These are phyloP conservation scores for Blumeria hordei DNA, from an alignment of 2,329 filamentous ascomycete species.

Conservation along the genomic window DNA sequence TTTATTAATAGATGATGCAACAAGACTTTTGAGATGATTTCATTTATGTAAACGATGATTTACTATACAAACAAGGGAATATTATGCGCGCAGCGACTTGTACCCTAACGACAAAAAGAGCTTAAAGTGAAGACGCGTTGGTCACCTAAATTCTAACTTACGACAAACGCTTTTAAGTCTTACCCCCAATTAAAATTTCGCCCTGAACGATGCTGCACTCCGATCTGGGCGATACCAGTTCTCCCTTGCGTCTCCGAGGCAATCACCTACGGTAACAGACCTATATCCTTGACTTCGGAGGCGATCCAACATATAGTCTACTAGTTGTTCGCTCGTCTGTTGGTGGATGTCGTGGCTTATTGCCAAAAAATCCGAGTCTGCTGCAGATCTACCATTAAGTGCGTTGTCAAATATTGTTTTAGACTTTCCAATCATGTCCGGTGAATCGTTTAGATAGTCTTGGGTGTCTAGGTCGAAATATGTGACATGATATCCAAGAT, in stretches of 20 bases:
- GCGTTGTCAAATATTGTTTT: slow-evolving; percentile 16
- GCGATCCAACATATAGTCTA: slow-evolving; percentile 13
- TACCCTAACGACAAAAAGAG: no score
- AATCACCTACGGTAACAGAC: slow-evolving; percentile 21
- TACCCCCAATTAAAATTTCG: no score
- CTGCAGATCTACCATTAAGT: slow-evolving; percentile 4
- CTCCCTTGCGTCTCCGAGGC: slow-evolving; percentile 18
- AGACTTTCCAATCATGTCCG: slow-evolving; percentile 20
- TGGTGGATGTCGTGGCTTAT: slow-evolving; percentile 21
- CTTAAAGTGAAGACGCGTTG: no score
- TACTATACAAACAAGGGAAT: no score
- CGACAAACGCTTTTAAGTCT: no score
- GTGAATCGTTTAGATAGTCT: slow-evolving; percentile 22
- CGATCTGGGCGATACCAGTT: slow-evolving; percentile 18
- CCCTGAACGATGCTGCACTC: no score
- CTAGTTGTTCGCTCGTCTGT: slow-evolving; percentile 14
- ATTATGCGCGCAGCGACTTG: no score
- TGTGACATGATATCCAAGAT: slow-evolving; percentile 22
- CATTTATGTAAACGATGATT: no score
- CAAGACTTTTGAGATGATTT: no score
- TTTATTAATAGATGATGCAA: no score
- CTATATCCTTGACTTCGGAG: slow-evolving; percentile 15
- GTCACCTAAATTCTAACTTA: no score
- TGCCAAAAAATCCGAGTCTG: slow-evolving; percentile 18
- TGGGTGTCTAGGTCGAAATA: slow-evolving; percentile 26